Evolutionary conservation across 345 rosid genomes (phyloP).

Genomic region (Psidium friedrichsthalianum): DNA sequence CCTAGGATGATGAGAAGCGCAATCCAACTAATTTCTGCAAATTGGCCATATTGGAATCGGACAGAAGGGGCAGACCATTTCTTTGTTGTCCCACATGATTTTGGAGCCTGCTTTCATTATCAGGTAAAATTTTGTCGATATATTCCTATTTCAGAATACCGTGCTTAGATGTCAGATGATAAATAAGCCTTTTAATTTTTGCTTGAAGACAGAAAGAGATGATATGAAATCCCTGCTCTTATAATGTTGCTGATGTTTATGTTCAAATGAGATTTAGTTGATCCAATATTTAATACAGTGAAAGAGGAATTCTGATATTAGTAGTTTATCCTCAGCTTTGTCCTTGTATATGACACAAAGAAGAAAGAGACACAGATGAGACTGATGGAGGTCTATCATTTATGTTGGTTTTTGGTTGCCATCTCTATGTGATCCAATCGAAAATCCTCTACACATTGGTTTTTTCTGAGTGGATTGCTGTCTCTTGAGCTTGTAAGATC

Average conservation of each 20-base stretch:
- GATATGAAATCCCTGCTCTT: neutral
- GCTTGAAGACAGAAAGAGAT: neutral
- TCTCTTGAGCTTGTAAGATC: neutral
- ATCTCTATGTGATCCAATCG: neutral
- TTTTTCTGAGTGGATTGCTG: neutral
- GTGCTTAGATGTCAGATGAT: neutral
- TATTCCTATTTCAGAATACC: neutral
- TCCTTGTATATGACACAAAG: neutral
- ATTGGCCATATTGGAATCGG: conserved; percentile 91
- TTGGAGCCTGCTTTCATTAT: conserved; percentile 93
- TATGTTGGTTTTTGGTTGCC: neutral
- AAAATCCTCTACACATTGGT: neutral
- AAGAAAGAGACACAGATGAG: neutral
- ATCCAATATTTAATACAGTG: neutral
- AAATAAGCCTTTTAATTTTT: neutral
- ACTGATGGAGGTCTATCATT: neutral
- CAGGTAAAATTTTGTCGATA: conserved; percentile 32
- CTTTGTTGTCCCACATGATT: conserved; percentile 93
- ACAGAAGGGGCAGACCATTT: conserved; percentile 96
- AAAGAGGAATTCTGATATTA: neutral
- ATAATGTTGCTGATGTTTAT: neutral
- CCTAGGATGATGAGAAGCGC: conserved; percentile 96
- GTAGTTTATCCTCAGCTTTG: neutral
- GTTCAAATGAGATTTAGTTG: neutral
- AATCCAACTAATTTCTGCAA: conserved; percentile 66